Evolutionary conservation across 2,329 filamentous ascomycete genomes (phyloP), one percentile per base, ranked within the genome.

Genomic region (Helotiales sp.): DNA sequence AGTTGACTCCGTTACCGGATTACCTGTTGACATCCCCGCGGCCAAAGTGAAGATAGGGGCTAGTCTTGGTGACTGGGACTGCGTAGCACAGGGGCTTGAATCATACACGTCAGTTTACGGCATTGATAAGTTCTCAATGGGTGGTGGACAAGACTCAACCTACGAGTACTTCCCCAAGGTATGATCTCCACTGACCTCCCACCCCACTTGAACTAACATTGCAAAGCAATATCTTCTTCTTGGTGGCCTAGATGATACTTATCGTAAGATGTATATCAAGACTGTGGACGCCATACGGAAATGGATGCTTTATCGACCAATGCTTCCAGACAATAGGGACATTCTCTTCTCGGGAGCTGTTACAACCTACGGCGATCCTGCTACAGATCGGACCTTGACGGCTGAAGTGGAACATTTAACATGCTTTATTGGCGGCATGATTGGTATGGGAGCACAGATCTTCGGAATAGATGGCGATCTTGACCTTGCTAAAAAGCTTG

Each of bases 291-390:
- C 88, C 0, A 87, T 90, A 40, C 91, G 91, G 71, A 84, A 93
- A 70, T 85, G 91, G 77, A 83, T 97, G 10, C 86, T 97, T 65
- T 97, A 88, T 79, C 86, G 90, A 5, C 93, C 93, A 0, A 91
- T 96, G 87, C 85, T 88, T 22, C 85, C 88, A 6, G 82, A 85
- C 6, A 82, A 86, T 62, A 86, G 86, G 61, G 87, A 95, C 67
- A 86, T 96, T n/a, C 83, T 96, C 2, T 88, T 96, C 68, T 87
- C 91, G 0, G 90, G 91, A 26, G 88, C 88, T 71, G 78, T 87
- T n/a, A 81, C 76, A 55, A 83, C 85, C 10, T 77, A 73, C 1
- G 83, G 83, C 15, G 79, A 83, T 10, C 75, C 81, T 13, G 69
- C 63, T 22, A 83, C 82, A 15, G 86, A 91, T 69, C 32, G 69